A percentile compares a stretch with the other conserved stretches of the same genome.
Evolutionary conservation across 805 yeast species (phyloP).

Genomic region (Starmera caribaea): DNA sequence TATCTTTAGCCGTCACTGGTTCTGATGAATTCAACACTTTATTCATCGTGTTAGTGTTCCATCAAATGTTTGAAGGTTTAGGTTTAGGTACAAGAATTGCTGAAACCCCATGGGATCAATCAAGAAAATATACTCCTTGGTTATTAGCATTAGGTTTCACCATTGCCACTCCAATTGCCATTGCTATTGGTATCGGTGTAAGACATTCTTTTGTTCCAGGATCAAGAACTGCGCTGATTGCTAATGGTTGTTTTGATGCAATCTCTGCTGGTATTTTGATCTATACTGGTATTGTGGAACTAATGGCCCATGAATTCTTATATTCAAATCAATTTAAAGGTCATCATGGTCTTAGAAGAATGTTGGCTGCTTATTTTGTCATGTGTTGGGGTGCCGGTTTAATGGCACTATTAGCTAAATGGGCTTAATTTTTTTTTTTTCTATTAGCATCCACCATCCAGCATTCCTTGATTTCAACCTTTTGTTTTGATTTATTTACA

Average conservation of each 20-base stretch:
- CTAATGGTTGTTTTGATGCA: slow-evolving; percentile 68
- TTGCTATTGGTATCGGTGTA: slow-evolving; percentile 73
- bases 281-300: slow-evolving; percentile 69
- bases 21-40: slow-evolving; percentile 56
- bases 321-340: slow-evolving; percentile 57
- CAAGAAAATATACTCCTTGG: slow-evolving; percentile 45
- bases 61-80: slow-evolving; percentile 79
- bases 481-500: not conserved
- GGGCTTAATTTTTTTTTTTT: slow-evolving; percentile 37
- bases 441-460: no score
- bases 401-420: slow-evolving; percentile 69
- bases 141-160: slow-evolving; percentile 40
- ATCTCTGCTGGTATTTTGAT: slow-evolving; percentile 71
- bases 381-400: slow-evolving; percentile 61
- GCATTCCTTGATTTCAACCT: no score
- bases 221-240: slow-evolving; percentile 47
- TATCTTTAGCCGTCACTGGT: slow-evolving; percentile 70
- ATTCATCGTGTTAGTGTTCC: slow-evolving; percentile 61
- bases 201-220: slow-evolving; percentile 51
- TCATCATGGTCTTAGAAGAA: slow-evolving; percentile 38
- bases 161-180: slow-evolving; percentile 62
- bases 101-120: slow-evolving; percentile 27
- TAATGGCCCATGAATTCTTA: slow-evolving; percentile 70
- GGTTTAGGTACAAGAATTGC: slow-evolving; percentile 78
- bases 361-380: slow-evolving; percentile 40